Conservation (phyloP, 2,329 filamentous ascomycete genomes). For the Botryosphaeria agaves region DNA sequence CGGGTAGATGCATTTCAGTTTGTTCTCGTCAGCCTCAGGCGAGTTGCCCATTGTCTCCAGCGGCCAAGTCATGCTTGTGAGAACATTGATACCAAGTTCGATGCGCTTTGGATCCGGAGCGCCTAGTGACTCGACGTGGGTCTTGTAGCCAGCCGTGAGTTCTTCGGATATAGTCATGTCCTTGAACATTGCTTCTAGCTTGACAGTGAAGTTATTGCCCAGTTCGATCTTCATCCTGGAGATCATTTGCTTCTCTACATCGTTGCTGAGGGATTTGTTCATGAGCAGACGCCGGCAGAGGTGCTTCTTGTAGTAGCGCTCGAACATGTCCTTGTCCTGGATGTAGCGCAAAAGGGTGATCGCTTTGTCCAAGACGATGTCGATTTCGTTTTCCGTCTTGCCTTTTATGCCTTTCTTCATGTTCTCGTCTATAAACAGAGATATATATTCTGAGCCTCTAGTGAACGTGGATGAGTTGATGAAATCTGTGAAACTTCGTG, state of each 20-base stretch:
- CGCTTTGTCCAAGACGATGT: conserved; percentile 70
- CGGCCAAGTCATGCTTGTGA: conserved; percentile 93
- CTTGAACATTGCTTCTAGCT: conserved; percentile 95
- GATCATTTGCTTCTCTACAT: conserved; percentile 91
- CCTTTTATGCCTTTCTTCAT: conserved; percentile 87
- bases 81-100: conserved; percentile 67
- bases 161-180: conserved; percentile 84
- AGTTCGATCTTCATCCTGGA: conserved; percentile 93
- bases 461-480: conserved; percentile 75
- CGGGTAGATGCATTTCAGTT: conserved; percentile 53
- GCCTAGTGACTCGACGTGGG: conserved; percentile 43
- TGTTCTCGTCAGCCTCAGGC: conserved; percentile 32
- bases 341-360: conserved; percentile 79
- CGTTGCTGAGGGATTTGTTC: conserved; percentile 76
- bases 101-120: conserved; percentile 43
- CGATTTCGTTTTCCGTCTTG: conserved; percentile 78
- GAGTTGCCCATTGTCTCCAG: conserved; percentile 58
- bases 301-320: conserved; percentile 97
- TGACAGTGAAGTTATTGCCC: conserved; percentile 81
- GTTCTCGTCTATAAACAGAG: conserved; percentile 91
- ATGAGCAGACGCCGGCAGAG: conserved; percentile 74
- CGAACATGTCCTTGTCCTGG: conserved; percentile 83
- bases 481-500: conserved; percentile 77
- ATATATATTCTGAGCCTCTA: conserved; percentile 80
- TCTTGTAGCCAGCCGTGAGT: conserved; percentile 59